Percentiles rank a stretch among this genome's conserved stretches.
Evolutionary conservation across 495 filamentous ascomycete species (phyloP).

Genomic region (Penicillium bialowiezense): DNA sequence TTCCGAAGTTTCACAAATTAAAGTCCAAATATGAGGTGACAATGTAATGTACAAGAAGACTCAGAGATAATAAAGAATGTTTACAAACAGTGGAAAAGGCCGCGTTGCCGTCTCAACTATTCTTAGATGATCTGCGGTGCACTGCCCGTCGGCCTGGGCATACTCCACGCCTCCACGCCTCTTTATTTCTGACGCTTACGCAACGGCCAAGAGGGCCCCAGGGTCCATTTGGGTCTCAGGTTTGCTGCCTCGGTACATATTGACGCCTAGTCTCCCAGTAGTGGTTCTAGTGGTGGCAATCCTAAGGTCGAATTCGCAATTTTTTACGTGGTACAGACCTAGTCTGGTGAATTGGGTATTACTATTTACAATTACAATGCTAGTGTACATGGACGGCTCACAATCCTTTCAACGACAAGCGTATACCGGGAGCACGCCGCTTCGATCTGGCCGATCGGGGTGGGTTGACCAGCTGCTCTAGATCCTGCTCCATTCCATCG

Average conservation of each 20-base stretch:
- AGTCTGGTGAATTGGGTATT: conserved; percentile 2
- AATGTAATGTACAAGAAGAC: conserved; percentile 3
- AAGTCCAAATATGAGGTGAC: background rate
- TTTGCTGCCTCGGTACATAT: too few relatives aligned
- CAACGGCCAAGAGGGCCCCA: background rate
- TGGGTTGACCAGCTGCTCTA: conserved; percentile 26
- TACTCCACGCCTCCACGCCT: background rate
- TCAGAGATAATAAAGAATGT: conserved; percentile 12
- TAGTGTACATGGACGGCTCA: conserved; percentile 5
- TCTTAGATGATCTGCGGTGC: conserved; percentile 29
- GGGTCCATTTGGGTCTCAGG: too few relatives aligned
- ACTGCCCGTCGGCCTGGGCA: conserved; percentile 1
- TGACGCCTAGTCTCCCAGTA: too few relatives aligned
- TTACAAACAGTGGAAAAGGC: conserved; percentile 18
- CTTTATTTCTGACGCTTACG: conserved; percentile 1
- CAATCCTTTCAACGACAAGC: conserved; percentile 2
- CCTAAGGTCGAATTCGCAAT: too few relatives aligned
- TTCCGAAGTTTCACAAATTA: conserved; percentile 1
- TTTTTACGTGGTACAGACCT: too few relatives aligned
- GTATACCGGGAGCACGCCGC: conserved; percentile 8
- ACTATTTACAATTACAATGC: conserved; percentile 5
- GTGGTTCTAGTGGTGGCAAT: too few relatives aligned
- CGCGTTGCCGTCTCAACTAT: conserved; percentile 39
- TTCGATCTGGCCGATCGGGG: conserved; percentile 14
- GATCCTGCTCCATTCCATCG: conserved; percentile 12